Evolutionary conservation across 495 filamentous ascomycete genomes (phyloP).

Genomic region (Penicillium cosmopolitanum): DNA sequence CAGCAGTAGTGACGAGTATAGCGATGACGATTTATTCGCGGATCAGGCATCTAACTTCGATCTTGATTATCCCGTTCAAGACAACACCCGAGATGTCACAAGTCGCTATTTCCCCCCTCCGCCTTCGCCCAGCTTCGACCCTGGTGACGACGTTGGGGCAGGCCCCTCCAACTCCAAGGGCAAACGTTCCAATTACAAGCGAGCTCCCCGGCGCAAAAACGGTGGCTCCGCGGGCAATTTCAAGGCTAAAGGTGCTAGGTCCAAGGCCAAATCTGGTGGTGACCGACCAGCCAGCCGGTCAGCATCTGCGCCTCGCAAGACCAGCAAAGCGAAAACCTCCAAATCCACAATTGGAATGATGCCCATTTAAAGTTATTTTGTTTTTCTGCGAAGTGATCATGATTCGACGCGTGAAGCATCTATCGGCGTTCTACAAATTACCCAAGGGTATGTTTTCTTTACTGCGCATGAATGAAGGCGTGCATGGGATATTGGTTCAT

Average conservation of each 20-base stretch:
- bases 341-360: constrained; percentile 50
- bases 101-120: constrained; percentile 54
- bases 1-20: constrained; percentile 64
- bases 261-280: constrained; percentile 30
- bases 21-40: constrained; percentile 48
- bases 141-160: constrained; percentile 28
- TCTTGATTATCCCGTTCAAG: constrained; percentile 31
- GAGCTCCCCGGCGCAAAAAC: constrained; percentile 34
- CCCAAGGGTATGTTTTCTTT: neutral
- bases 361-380: constrained; percentile 37
- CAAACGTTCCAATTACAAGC: constrained; percentile 35
- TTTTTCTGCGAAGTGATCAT: constrained; percentile 19
- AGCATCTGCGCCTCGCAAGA: constrained; percentile 31
- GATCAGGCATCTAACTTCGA: constrained; percentile 44
- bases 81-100: constrained; percentile 23
- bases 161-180: constrained; percentile 27
- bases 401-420: constrained; percentile 30
- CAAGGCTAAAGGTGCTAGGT: constrained; percentile 29
- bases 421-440: constrained; percentile 19
- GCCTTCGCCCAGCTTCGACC: constrained; percentile 27
- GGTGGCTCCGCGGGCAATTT: constrained; percentile 27
- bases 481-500: constrained; percentile 5
- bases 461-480: constrained; percentile 1
- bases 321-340: constrained; percentile 34
- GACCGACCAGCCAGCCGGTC: constrained; percentile 29